phyloP scores from a whole-genome alignment of 2,329 filamentous ascomycete genomes.

The Fusarium armeniacum region DNA sequence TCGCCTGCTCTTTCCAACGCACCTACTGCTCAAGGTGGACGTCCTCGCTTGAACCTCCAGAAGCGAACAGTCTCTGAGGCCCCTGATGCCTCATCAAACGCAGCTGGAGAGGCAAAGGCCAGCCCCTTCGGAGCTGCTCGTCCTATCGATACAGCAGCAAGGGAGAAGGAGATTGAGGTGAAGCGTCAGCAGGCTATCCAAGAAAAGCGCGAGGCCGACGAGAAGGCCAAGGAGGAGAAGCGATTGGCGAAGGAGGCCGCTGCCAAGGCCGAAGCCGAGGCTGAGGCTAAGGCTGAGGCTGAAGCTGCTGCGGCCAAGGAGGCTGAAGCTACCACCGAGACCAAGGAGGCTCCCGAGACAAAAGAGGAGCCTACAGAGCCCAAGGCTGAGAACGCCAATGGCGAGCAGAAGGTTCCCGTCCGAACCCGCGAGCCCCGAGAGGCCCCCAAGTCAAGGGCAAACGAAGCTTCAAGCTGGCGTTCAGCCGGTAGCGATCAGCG shows the following conservation, averaged over 20 bases:
- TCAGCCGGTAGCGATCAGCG: slow-evolving; percentile 64
- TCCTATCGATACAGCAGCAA: slow-evolving; percentile 91
- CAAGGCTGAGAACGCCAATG: slow-evolving; percentile 49
- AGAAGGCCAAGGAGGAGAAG: slow-evolving; percentile 84
- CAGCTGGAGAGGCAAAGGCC: slow-evolving; percentile 79
- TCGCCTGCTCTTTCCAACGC: slow-evolving; percentile 74
- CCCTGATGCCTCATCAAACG: slow-evolving; percentile 64
- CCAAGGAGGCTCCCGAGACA: slow-evolving; percentile 50
- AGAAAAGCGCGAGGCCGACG: slow-evolving; percentile 89
- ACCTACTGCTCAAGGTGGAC: slow-evolving; percentile 66
- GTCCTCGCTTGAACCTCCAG: slow-evolving; percentile 87
- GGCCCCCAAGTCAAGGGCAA: slow-evolving; percentile 66
- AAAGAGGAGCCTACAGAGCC: slow-evolving; percentile 48
- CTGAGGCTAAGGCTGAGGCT: slow-evolving; percentile 49
- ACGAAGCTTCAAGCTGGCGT: slow-evolving; percentile 73
- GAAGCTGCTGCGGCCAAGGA: slow-evolving; percentile 48
- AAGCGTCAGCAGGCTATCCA: slow-evolving; percentile 80
- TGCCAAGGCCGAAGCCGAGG: slow-evolving; percentile 61
- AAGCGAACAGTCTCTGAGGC: slow-evolving; percentile 92
- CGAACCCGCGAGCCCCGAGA: slow-evolving; percentile 59
- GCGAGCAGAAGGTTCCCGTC: slow-evolving; percentile 64
- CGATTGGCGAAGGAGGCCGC: slow-evolving; percentile 71
- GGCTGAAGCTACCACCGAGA: slow-evolving; percentile 51
- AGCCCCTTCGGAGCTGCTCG: slow-evolving; percentile 94
- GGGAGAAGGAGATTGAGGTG: slow-evolving; percentile 91